Evolutionary conservation across 1,139 yeast species (phyloP).

Genomic region (Yamadazyma blattariae): DNA sequence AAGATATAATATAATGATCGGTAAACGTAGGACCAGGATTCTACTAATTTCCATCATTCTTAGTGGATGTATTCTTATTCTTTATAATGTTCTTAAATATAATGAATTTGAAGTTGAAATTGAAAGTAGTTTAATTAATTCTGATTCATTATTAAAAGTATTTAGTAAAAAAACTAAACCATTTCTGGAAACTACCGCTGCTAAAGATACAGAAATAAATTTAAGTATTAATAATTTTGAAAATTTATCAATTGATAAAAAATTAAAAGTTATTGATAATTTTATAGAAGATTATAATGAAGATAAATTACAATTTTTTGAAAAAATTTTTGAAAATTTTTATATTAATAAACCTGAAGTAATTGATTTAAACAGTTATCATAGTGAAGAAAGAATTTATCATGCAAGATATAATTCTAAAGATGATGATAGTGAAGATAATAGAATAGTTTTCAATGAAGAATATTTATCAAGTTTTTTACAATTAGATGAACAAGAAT

Average conservation of each 20-base stretch:
- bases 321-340: constrained; percentile 33
- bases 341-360: constrained; percentile 37
- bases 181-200: constrained; percentile 16
- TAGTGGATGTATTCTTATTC: neutral
- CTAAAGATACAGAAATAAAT: constrained; percentile 11
- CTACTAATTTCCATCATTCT: constrained; percentile 3
- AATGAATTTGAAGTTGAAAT: constrained; percentile 13
- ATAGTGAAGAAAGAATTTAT: constrained; percentile 38
- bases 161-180: constrained; percentile 11
- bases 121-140: constrained; percentile 5
- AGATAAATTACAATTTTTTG: constrained; percentile 22
- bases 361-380: constrained; percentile 31
- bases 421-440: constrained; percentile 18
- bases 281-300: constrained; percentile 6
- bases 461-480: constrained; percentile 52
- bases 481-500: constrained; percentile 47
- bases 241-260: constrained; percentile 5
- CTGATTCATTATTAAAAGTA: constrained; percentile 1
- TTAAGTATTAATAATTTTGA: constrained; percentile 14
- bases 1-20: too few relatives aligned
- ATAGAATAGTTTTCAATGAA: constrained; percentile 33
- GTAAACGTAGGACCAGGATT: constrained; percentile 1
- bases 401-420: constrained; percentile 49
- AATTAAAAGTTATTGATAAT: constrained; percentile 8
- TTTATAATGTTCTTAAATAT: constrained; percentile 1